Conservation (phyloP, 2,329 filamentous ascomycete genomes). For the Dothiorella sarmentorum region DNA sequence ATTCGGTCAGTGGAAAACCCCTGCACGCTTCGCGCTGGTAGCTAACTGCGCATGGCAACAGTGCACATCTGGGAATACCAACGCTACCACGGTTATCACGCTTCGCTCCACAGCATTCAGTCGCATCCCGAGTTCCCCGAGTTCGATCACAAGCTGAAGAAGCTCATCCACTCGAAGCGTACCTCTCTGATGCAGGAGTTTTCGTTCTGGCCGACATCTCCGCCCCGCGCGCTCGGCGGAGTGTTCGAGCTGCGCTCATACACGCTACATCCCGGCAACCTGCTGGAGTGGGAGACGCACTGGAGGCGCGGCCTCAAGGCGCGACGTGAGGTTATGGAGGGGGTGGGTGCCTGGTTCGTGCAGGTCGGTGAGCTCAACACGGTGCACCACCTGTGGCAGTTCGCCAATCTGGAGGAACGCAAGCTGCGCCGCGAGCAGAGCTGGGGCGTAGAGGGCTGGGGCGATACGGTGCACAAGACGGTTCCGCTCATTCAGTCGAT, state of each 20-base stretch:
- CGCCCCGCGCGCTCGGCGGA: slow-evolving; percentile 84
- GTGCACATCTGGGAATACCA: slow-evolving; percentile 99
- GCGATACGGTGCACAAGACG: slow-evolving; percentile 96
- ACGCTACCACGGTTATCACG: slow-evolving; percentile 92
- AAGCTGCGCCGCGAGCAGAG: slow-evolving; percentile 88
- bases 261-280: slow-evolving; percentile 89
- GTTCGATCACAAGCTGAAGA: slow-evolving; percentile 81
- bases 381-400: slow-evolving; percentile 98
- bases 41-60: slow-evolving; percentile 41
- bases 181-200: slow-evolving; percentile 98
- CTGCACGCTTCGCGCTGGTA: background rate
- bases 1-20: slow-evolving; percentile 63
- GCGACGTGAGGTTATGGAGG: slow-evolving; percentile 95
- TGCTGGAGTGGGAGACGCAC: slow-evolving; percentile 98
- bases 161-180: slow-evolving; percentile 78
- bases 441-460: slow-evolving; percentile 94
- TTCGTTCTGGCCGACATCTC: slow-evolving; percentile 96
- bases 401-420: slow-evolving; percentile 92
- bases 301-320: slow-evolving; percentile 92
- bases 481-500: slow-evolving; percentile 95
- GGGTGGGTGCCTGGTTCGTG: slow-evolving; percentile 96
- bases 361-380: slow-evolving; percentile 97
- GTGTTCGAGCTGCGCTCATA: slow-evolving; percentile 96
- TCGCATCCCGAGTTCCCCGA: slow-evolving; percentile 76
- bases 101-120: slow-evolving; percentile 81